These are phyloP conservation scores for Chalaropsis ovoidea DNA, from an alignment of 2,329 filamentous ascomycete genomes.

Conservation along the genomic window DNA sequence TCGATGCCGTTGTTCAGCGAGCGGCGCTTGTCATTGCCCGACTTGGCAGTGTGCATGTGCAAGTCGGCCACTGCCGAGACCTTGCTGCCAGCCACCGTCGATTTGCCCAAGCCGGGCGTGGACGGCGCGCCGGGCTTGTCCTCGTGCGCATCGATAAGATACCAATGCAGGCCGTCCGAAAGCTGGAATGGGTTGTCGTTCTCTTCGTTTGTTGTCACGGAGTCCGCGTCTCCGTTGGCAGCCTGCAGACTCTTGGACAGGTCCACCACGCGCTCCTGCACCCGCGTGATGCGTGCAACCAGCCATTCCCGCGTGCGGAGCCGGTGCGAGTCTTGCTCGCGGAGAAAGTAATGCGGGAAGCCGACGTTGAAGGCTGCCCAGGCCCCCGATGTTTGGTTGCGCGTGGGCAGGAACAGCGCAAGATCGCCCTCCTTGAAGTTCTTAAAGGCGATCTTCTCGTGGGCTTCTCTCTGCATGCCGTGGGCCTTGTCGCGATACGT, in stretches of 20 bases:
- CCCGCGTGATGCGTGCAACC: slow-evolving; percentile 81
- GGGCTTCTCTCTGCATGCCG: slow-evolving; percentile 67
- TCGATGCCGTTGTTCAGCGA: slow-evolving; percentile 51
- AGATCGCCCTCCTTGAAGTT: slow-evolving; percentile 96
- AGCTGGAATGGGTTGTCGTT: slow-evolving; percentile 97
- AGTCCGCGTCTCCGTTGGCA: slow-evolving; percentile 39
- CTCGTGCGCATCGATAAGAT: slow-evolving; percentile 84
- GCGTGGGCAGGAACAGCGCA: slow-evolving; percentile 83
- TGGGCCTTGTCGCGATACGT: slow-evolving; percentile 82
- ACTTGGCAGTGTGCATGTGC: slow-evolving; percentile 36
- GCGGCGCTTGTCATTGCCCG: slow-evolving; percentile 37
- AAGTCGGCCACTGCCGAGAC: slow-evolving; percentile 76
- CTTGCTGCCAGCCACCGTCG: slow-evolving; percentile 76
- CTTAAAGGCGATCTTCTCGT: slow-evolving; percentile 91
- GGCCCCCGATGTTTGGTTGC: slow-evolving; percentile 85
- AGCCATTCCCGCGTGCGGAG: slow-evolving; percentile 84
- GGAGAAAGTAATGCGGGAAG: slow-evolving; percentile 91
- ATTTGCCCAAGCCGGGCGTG: slow-evolving; percentile 86
- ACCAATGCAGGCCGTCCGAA: slow-evolving; percentile 91
- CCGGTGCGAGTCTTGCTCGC: slow-evolving; percentile 82
- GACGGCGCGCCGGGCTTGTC: slow-evolving; percentile 85
- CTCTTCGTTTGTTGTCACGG: slow-evolving; percentile 50
- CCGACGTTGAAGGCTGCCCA: slow-evolving; percentile 99
- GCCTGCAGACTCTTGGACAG: slow-evolving; percentile 64
- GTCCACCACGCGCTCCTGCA: slow-evolving; percentile 90